Evolutionary conservation across 192 early-diverging fungal genomes (phyloP), one percentile per base, ranked within the genome.

Genomic region (Pilaira anomala): DNA sequence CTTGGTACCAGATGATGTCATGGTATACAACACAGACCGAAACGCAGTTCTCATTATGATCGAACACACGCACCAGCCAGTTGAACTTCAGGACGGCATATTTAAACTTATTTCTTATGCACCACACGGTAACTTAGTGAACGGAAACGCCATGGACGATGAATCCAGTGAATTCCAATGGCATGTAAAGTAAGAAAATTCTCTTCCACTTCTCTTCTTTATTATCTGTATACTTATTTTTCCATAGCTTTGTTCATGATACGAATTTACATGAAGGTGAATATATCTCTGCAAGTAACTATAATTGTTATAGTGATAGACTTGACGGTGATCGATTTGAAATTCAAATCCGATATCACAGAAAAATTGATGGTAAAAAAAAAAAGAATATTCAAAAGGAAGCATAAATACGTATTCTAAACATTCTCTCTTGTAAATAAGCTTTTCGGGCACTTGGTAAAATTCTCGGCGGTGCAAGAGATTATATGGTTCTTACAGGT

Each of bases 371-470:
- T 82, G 87, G 86, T 88, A 72, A 28, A 16, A 46, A 13, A 52
- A 63, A 6, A 50, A 14, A 48, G 33, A 25, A 48, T 21, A 14
- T 8, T 3, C 0, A 18, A 12, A 18, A 11, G 12, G 21, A 8
- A 26, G 24, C 45, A 16, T 19, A 29, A 0, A 9, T 22, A 8
- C 21, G 9, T 41, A 9, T 41, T 11, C 21, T 36, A 14, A 30
- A 50, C 5, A 8, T 16, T 25, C 49, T 25, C 25, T 39, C 36
- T 55, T 21, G 41, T 52, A 14, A 18, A 8, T 22, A 41, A 74
- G 90, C 90, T 3, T 94, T 92, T 65, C 80, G 90, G 16, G 88
- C 84, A 4, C 71, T 93, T 11, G 90, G 91, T 12, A 80, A 83
- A 54, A 67, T 91, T 12, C 62, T 88, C 16, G 81, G 83, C 7